Evolutionary conservation across 2,329 filamentous ascomycete species (phyloP), one percentile per base, ranked within the genome.

Genomic region (Knufia petricola): DNA sequence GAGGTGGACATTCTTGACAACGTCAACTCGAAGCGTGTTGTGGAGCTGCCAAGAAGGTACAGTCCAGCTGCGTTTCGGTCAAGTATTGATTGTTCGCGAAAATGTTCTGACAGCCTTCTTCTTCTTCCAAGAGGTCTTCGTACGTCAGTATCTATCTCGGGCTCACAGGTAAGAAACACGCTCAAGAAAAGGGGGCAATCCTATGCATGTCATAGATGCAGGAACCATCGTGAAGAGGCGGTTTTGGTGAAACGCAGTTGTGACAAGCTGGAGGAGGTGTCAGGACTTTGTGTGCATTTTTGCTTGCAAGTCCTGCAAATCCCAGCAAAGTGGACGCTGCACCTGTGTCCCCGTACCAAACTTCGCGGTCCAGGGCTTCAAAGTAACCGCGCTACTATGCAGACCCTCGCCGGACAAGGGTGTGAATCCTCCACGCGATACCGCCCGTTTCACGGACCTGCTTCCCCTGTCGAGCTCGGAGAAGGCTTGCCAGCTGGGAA

Each of bases 211-310:
- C 12, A 28, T 12, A n/a, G 13, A 17, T 17, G 10, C 39, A 42
- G 10, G 39, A 26, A 42, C 39, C 39, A 42, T 15, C 19, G 10
- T 6, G 20, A 42, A n/a, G 37, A 21, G 21, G 3, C 15, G n/a
- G 3, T 7, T 8, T 19, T 26, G n/a, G 19, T 42, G 39, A 42
- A 42, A 42, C 39, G 19, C 13, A 24, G 8, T 13, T 42, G 39
- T 13, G 39, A 42, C 39, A 42, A n/a, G 8, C 13, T 42, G 32
- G 39, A 24, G 37, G 37, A 21, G 37, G n/a, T 42, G 19, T 42
- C 39, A 26, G 39, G 20, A 42, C 21, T 24, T 26, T 28, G 21
- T 42, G 21, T 24, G 37, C 17, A 3, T 21, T 21, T 4, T 10
- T 36, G 32, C 32, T 36, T 36, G 7, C 7, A 36, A n/a, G 15